These are phyloP conservation scores for Apostasia ramifera DNA, from an alignment of 106 monocot species.

Conservation along the genomic window DNA sequence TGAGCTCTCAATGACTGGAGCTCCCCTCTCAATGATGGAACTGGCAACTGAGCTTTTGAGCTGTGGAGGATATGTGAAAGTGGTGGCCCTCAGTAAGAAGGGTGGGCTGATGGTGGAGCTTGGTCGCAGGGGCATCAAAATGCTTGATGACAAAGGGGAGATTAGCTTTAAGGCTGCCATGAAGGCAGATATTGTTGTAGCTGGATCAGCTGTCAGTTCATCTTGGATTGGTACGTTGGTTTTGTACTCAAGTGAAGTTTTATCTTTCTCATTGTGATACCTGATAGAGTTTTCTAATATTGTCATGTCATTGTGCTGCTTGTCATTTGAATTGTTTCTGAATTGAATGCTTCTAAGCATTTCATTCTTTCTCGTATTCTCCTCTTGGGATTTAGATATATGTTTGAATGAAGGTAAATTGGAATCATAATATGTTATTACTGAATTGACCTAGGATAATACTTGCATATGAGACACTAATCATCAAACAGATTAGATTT, in stretches of 20 bases:
- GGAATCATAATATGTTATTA: too few species aligned
- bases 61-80: constrained; percentile 76
- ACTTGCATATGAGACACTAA: too few species aligned
- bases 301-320: too few species aligned
- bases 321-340: too few species aligned
- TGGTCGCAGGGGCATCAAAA: constrained; percentile 66
- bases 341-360: too few species aligned
- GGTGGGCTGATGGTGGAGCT: constrained; percentile 80
- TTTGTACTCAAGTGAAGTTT: neutral
- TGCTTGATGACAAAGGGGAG: constrained; percentile 52
- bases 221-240: constrained; percentile 80
- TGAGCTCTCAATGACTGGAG: constrained; percentile 95
- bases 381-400: too few species aligned
- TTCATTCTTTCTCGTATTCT: too few species aligned
- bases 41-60: constrained; percentile 75
- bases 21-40: constrained; percentile 96
- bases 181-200: constrained; percentile 75
- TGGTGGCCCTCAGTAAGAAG: constrained; percentile 65
- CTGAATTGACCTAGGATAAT: too few species aligned
- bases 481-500: too few species aligned
- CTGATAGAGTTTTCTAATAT: too few species aligned
- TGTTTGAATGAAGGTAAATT: too few species aligned
- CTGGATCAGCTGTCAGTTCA: constrained; percentile 90
- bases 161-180: constrained; percentile 69
- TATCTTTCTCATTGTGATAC: neutral